Conservation (phyloP, 2,329 filamentous ascomycete genomes). For the Trichoderma pleuroti region DNA sequence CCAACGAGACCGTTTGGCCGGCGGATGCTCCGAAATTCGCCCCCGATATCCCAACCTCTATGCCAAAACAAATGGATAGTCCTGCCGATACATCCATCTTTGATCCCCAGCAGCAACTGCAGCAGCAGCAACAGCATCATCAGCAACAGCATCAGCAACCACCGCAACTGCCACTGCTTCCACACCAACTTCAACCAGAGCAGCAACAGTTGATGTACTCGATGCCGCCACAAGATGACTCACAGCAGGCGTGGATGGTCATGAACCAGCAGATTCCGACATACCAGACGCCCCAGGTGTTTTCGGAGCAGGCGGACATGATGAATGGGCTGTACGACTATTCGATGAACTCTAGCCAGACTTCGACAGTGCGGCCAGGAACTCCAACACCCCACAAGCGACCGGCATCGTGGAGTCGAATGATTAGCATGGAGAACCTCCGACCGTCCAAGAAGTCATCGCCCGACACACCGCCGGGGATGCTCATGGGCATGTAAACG, state of each 20-base stretch:
- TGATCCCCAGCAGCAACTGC: conserved; percentile 2
- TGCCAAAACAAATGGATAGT: conserved; percentile 34
- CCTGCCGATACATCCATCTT: conserved; percentile 28
- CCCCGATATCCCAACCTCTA: conserved; percentile 29
- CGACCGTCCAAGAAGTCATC: conserved; percentile 36
- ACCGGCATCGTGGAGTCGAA: conserved; percentile 38
- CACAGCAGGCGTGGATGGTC: conserved; percentile 27
- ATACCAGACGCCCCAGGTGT: conserved; percentile 22
- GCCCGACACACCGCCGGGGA: conserved; percentile 23
- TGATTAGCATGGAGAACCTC: conserved; percentile 37
- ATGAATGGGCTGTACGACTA: conserved; percentile 26
- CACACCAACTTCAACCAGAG: conserved; percentile 19
- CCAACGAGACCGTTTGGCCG: conserved; percentile 37
- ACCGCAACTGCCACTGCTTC: conserved; percentile 6
- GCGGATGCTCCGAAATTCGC: conserved; percentile 40
- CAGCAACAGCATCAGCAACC: conserved; percentile 12
- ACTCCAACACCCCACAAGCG: conserved; percentile 39
- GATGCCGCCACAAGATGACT: conserved; percentile 32
- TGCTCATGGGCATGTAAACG: conserved; percentile 27
- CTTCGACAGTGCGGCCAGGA: conserved; percentile 33
- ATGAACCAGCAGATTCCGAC: conserved; percentile 22
- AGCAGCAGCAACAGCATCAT: conserved; percentile 18
- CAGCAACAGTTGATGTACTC: conserved; percentile 28
- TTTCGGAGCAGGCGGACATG: conserved; percentile 19
- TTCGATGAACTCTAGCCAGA: conserved; percentile 26